Evolutionary conservation across 2,329 filamentous ascomycete species (phyloP).

Genomic region (Neonectria sp.): DNA sequence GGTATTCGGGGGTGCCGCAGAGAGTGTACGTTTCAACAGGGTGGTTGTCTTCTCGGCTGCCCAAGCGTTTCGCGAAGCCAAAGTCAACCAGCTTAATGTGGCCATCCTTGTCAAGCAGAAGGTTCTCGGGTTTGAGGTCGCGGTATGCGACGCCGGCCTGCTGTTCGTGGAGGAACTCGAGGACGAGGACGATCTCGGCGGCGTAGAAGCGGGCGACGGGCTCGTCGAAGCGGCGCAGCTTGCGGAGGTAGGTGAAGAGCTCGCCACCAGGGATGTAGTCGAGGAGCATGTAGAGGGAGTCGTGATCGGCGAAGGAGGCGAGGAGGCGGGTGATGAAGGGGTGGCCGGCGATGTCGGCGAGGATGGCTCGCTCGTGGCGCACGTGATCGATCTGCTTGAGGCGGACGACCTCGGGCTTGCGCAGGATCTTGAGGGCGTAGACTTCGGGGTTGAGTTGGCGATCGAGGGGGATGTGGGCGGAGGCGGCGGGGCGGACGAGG

Average conservation of each 20-base stretch:
- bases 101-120: slow-evolving; percentile 82
- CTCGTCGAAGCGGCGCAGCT: slow-evolving; percentile 85
- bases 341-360: slow-evolving; percentile 83
- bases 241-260: slow-evolving; percentile 86
- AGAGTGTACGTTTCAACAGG: slow-evolving; percentile 84
- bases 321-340: slow-evolving; percentile 87
- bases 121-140: slow-evolving; percentile 87
- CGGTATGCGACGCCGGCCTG: slow-evolving; percentile 85
- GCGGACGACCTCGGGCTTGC: slow-evolving; percentile 81
- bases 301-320: slow-evolving; percentile 84
- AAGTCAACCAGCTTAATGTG: slow-evolving; percentile 90
- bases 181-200: slow-evolving; percentile 85
- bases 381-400: slow-evolving; percentile 92
- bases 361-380: slow-evolving; percentile 84
- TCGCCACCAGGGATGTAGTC: slow-evolving; percentile 89
- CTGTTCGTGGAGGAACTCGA: slow-evolving; percentile 85
- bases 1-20: slow-evolving; percentile 87
- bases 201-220: slow-evolving; percentile 85
- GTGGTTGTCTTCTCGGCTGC: slow-evolving; percentile 62
- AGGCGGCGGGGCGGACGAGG: slow-evolving; percentile 77
- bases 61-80: slow-evolving; percentile 86
- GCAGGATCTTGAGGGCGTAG: slow-evolving; percentile 86
- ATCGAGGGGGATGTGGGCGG: slow-evolving; percentile 57
- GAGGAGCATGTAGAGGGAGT: slow-evolving; percentile 86
- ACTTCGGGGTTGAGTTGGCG: slow-evolving; percentile 63